Conservation (phyloP, 768 basidiomycete species). For the Russula sp. region DNA sequence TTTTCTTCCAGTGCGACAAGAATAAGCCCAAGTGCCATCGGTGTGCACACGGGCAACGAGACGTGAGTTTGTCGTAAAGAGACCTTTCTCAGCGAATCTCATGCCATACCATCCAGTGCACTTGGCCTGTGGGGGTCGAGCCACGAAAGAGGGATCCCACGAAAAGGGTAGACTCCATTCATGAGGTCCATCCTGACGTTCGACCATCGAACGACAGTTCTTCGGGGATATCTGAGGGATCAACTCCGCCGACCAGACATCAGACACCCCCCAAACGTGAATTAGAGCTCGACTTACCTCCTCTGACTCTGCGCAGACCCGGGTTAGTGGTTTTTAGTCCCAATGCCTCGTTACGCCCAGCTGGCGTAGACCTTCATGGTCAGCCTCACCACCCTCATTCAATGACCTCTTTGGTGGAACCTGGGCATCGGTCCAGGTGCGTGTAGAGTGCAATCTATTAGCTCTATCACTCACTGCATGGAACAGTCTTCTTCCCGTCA, state of each 20-base stretch:
- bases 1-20: conserved; percentile 73
- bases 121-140: conserved; percentile 80
- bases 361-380: conserved; percentile 32
- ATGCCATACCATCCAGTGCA: conserved; percentile 49
- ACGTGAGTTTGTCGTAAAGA: conserved; percentile 47
- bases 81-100: conserved; percentile 4
- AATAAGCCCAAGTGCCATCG: conserved; percentile 83
- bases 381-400: conserved; percentile 30
- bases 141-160: conserved; percentile 61
- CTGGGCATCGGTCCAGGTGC: conserved; percentile 30
- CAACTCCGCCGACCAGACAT: conserved; percentile 71
- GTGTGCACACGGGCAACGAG: conserved; percentile 81
- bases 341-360: not conserved
- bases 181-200: conserved; percentile 48
- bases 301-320: conserved; percentile 43
- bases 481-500: conserved; percentile 32
- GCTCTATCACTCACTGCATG: conserved; percentile 21
- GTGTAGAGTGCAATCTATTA: conserved; percentile 5
- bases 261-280: conserved; percentile 58
- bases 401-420: conserved; percentile 30
- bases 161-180: conserved; percentile 41
- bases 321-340: conserved; percentile 35
- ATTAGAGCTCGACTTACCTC: conserved; percentile 42
- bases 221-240: conserved; percentile 65
- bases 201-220: conserved; percentile 75